These are phyloP conservation scores for Suaeda aralocaspica DNA, from an alignment of 148 eudicot species.

Conservation along the genomic window DNA sequence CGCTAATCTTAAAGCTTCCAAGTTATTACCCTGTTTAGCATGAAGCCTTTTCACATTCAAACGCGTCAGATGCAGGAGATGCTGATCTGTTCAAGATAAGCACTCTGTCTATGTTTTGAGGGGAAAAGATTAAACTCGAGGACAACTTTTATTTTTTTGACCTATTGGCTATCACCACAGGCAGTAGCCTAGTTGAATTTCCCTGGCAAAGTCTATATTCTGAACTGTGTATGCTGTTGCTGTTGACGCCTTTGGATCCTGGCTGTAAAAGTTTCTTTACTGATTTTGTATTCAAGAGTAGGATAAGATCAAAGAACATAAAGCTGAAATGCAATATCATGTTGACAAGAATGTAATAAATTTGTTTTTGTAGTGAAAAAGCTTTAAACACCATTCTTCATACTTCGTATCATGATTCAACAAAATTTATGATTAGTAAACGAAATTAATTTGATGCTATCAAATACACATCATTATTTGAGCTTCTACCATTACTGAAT, in stretches of 20 bases:
- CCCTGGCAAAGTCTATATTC: neutral
- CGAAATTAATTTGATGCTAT: no score
- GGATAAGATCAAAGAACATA: neutral
- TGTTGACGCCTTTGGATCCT: neutral
- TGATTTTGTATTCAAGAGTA: neutral
- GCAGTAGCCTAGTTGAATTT: neutral
- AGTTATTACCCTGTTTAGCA: neutral
- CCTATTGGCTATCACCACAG: neutral
- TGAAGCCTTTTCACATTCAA: neutral
- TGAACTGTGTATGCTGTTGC: neutral
- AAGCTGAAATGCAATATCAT: neutral
- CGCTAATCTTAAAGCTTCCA: neutral
- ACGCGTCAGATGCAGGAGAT: neutral
- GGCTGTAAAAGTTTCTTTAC: neutral
- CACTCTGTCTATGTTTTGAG: slow-evolving; percentile 1
- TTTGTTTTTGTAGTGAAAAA: neutral
- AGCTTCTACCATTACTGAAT: no score
- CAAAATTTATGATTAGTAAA: no score
- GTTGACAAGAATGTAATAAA: neutral
- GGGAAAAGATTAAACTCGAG: neutral
- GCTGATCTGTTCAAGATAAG: neutral
- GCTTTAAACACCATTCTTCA: no score
- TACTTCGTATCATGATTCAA: no score
- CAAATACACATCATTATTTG: no score
- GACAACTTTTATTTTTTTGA: neutral